Base-by-base conservation (phyloP, 2,329 filamentous ascomycete species). In the Hymenoscyphus occultus region DNA sequence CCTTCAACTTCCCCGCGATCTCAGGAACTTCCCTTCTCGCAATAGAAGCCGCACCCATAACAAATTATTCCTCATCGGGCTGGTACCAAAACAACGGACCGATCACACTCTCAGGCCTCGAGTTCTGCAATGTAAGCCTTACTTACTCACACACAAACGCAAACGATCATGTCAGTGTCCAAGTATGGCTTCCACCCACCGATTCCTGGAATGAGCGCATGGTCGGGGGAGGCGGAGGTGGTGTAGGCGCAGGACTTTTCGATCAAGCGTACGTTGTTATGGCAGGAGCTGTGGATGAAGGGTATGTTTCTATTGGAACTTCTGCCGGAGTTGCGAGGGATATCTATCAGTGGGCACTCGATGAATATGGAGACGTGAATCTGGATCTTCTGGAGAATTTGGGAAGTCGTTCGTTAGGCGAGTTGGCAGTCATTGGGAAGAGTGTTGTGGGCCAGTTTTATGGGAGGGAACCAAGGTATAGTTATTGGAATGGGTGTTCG, bases 401-500 rank as follows among this genome's bases (percentile, higher is more conserved):
- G 40, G 40, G 40, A 45, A 45, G 16, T n/a, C 40, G 40, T 45
- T 45, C 40, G 5, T n/a, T 45, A 6, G 40, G 14, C 6, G 40
- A 45, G 77, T 19, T 45, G 59, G 68, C 71, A 32, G 48, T 72
- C 14, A 67, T 79, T 12, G 77, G 73, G 6, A 79, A 80, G 63
- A 63, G 51, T 5, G 66, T 75, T 14, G 73, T 72, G 2, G 63
- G 75, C 39, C 68, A 71, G 10, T 80, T 73, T 63, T 80, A 77
- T 66, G 72, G 74, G 2, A 65, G 65, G n/a, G 59, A 69, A 7
- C 73, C 76, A 0, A 69, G 71, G 2, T 78, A 75, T 62, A 78
- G 75, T 0, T 80, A 79, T 62, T 80, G 71, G 69, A 72, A 69
- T 64, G 77, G 78, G 5, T 79, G 78, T 65, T 78, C 76, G n/a